These are phyloP conservation scores for Abrus precatorius DNA, from an alignment of 306 rosid genomes.

Conservation along the genomic window DNA sequence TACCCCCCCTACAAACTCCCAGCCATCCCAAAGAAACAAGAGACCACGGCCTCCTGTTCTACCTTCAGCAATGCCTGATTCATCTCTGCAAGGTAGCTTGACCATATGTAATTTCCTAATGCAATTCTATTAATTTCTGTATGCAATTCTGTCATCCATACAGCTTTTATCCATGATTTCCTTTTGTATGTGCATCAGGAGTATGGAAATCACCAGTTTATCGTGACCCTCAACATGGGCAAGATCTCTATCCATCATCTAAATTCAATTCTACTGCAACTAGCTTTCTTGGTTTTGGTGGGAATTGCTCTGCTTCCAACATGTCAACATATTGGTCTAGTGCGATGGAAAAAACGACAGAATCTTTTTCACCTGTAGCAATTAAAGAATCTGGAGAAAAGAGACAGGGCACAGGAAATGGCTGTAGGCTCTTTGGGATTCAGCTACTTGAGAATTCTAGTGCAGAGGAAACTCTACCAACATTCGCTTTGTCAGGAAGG, in stretches of 20 bases:
- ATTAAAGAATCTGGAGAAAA: constrained; percentile 70
- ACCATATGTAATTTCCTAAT: constrained; percentile 19
- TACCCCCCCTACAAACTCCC: constrained; percentile 70
- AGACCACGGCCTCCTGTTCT: constrained; percentile 81
- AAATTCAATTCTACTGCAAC: constrained; percentile 69
- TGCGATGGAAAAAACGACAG: constrained; percentile 69
- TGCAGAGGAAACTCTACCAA: constrained; percentile 66
- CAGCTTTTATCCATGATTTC: constrained; percentile 25
- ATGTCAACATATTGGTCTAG: constrained; percentile 74
- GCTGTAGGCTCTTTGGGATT: constrained; percentile 91
- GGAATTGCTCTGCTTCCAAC: constrained; percentile 75
- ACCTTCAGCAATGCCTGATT: constrained; percentile 72
- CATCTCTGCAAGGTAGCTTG: constrained; percentile 68
- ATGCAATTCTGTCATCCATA: constrained; percentile 16
- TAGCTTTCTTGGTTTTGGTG: constrained; percentile 72
- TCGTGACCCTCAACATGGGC: constrained; percentile 72
- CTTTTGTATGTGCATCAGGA: constrained; percentile 59
- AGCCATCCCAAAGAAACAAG: constrained; percentile 84
- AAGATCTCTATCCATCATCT: constrained; percentile 70
- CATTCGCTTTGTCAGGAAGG: constrained; percentile 60
- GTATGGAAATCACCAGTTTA: constrained; percentile 76
- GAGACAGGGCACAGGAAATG: constrained; percentile 76
- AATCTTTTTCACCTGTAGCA: constrained; percentile 65
- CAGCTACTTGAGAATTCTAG: constrained; percentile 77
- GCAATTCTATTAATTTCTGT: not conserved